Conservation (phyloP, 2,329 filamentous ascomycete species). For the Escovopsis sp. region DNA sequence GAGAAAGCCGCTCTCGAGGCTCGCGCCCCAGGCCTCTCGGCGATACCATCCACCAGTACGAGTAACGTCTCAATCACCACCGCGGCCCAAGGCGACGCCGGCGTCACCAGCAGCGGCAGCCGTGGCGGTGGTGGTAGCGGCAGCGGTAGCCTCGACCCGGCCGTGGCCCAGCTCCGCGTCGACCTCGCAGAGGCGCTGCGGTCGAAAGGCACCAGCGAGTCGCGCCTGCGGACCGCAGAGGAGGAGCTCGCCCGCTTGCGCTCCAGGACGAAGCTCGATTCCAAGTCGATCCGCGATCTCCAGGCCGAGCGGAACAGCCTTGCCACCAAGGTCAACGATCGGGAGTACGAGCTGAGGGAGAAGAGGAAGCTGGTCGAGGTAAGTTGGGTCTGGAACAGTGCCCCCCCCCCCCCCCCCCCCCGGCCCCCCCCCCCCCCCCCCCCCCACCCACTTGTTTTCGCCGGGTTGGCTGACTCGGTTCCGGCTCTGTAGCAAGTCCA, state of each 20-base stretch:
- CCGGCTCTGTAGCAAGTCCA: slow-evolving; percentile 52
- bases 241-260: slow-evolving; percentile 51
- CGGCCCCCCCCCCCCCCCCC: no score
- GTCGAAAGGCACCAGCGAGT: slow-evolving; percentile 53
- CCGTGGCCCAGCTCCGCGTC: slow-evolving; percentile 39
- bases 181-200: slow-evolving; percentile 68
- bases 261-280: slow-evolving; percentile 42
- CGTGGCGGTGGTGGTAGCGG: no score
- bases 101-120: slow-evolving; percentile 3
- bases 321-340: slow-evolving; percentile 55
- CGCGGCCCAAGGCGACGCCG: slow-evolving; percentile 4
- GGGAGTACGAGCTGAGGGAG: slow-evolving; percentile 70
- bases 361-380: slow-evolving; percentile 75
- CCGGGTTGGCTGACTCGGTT: no score
- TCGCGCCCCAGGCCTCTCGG: slow-evolving; percentile 12
- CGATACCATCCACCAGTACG: slow-evolving; percentile 2
- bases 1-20: slow-evolving; percentile 32
- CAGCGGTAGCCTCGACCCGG: slow-evolving; percentile 15
- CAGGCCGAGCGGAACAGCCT: slow-evolving; percentile 47
- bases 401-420: no score
- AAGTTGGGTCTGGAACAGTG: no score
- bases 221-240: slow-evolving; percentile 46
- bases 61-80: no score
- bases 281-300: slow-evolving; percentile 45
- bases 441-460: no score